Base-by-base conservation (phyloP, 75 land plant genomes). In the Selaginella tamariscina region DNA sequence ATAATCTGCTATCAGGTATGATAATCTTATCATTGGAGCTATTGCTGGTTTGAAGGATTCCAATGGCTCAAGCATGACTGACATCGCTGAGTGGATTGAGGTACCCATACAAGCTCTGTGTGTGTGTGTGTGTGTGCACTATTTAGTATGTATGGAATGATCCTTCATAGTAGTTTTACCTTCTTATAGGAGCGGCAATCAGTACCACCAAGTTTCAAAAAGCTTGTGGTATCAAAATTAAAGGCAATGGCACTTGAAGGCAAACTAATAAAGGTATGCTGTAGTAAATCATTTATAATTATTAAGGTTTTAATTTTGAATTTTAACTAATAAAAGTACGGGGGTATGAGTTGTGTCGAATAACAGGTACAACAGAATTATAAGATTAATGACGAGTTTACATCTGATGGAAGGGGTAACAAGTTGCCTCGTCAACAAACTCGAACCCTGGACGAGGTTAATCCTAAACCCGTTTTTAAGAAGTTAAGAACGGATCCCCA, bases 61-160 rank as follows among this genome's bases (percentile, higher is more conserved):
- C 9, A 73, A 81, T 80, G 94, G 90, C 39, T 86, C 89, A 32
- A 89, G 79, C 73, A 84, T 77, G 69, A 81, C 89, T 33, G 68
- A 82, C 39, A 82, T 89, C 65, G 82, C 85, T 29, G 59, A 73
- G 39, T 86, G 80, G 30, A 86, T 89, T 62, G 87, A 89, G 89
- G 94, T 89, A 11, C n/a, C n/a, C n/a, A n/a, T n/a, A n/a, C n/a
- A n/a, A n/a, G n/a, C n/a, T n/a, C n/a, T n/a, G n/a, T n/a, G n/a
- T n/a, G n/a, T n/a, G n/a, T n/a, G n/a, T n/a, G n/a, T n/a, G n/a
- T n/a, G n/a, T 39, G 49, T 15, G 15, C 5, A 5, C 49, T 39
- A 5, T 39, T 39, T 39, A 5, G 5, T 39, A 5, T 15, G 5
- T 39, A 15, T 39, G 49, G 5, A 5, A 5, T 39, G 49, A 39